Percentiles rank a stretch among this genome's conserved stretches.
phyloP scores from a whole-genome alignment of 1,139 yeast genomes.

The Yamadazyma aaseri region DNA sequence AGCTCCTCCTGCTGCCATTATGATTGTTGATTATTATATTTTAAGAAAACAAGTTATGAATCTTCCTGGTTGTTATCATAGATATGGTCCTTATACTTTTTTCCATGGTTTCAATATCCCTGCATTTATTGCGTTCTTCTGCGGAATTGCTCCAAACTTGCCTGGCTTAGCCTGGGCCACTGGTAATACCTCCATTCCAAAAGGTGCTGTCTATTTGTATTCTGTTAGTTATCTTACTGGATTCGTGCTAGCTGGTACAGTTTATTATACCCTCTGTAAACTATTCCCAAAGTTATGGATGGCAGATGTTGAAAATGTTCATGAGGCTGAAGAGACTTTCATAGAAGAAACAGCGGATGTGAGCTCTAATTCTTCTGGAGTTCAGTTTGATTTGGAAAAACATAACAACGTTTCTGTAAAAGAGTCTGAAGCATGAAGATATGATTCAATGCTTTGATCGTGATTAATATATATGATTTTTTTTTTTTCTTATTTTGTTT shows the following conservation, averaged over 20 bases:
- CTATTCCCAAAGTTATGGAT: constrained; percentile 13
- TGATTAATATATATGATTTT: no score
- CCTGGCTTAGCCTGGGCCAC: constrained; percentile 16
- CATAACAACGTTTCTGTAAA: background rate
- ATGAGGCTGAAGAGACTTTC: constrained; percentile 7
- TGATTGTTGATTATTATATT: constrained; percentile 12
- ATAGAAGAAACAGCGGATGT: background rate
- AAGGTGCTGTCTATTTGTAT: constrained; percentile 12
- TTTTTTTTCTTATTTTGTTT: no score
- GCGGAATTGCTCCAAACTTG: constrained; percentile 13
- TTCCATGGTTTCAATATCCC: constrained; percentile 13
- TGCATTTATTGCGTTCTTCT: constrained; percentile 13
- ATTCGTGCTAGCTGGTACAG: constrained; percentile 7
- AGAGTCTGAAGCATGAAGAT: no score
- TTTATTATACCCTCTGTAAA: constrained; percentile 11
- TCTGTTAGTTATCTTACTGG: constrained; percentile 11
- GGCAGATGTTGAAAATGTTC: constrained; percentile 11
- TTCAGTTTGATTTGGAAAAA: background rate
- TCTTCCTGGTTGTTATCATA: constrained; percentile 10
- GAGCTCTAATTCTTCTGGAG: background rate
- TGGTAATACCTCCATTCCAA: constrained; percentile 9
- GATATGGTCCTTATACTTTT: constrained; percentile 11
- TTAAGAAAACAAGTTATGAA: constrained; percentile 9
- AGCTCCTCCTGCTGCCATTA: constrained; percentile 14
- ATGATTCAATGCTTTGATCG: no score